Percentiles rank a stretch among this genome's conserved stretches.
Evolutionary conservation across 768 basidiomycete genomes (phyloP).

Genomic region (Crucibulum laeve): DNA sequence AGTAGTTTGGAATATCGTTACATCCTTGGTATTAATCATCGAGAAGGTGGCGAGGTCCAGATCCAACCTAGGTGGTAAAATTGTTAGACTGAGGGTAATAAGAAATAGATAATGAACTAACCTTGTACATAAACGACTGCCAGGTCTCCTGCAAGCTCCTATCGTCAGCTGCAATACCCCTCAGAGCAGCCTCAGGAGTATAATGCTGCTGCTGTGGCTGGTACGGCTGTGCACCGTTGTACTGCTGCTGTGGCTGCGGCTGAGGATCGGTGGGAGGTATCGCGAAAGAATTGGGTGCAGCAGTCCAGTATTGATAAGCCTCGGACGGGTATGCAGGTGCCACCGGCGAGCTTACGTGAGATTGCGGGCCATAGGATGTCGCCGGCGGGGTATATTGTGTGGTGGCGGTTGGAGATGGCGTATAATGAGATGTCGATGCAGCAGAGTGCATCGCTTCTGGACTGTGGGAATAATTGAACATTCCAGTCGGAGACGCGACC

Average conservation of each 20-base stretch:
- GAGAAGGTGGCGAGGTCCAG: conserved; percentile 36
- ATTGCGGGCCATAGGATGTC: background rate
- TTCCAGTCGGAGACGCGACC: too few species aligned
- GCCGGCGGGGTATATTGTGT: background rate
- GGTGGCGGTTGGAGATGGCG: background rate
- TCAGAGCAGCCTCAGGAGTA: conserved; percentile 40
- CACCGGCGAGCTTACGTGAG: background rate
- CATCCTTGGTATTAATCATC: conserved; percentile 15
- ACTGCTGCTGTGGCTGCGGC: conserved; percentile 12
- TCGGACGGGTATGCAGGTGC: background rate
- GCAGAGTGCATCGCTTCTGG: too few species aligned
- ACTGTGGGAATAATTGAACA: too few species aligned
- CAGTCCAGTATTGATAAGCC: conserved; percentile 2
- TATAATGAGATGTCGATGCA: background rate
- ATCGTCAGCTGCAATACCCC: conserved; percentile 49
- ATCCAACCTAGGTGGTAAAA: conserved; percentile 39
- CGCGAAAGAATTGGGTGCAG: background rate
- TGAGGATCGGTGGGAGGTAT: conserved; percentile 8
- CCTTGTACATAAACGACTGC: conserved; percentile 63
- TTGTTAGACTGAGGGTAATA: too few species aligned
- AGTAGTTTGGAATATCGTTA: too few species aligned
- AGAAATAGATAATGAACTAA: conserved; percentile 16
- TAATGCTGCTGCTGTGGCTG: conserved; percentile 29
- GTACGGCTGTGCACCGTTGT: conserved; percentile 11
- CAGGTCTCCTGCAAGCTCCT: conserved; percentile 63